Percentiles rank a stretch among this genome's conserved stretches.
These are phyloP conservation scores for Candida hungchunana DNA, from an alignment of 805 yeast genomes.

Conservation along the genomic window DNA sequence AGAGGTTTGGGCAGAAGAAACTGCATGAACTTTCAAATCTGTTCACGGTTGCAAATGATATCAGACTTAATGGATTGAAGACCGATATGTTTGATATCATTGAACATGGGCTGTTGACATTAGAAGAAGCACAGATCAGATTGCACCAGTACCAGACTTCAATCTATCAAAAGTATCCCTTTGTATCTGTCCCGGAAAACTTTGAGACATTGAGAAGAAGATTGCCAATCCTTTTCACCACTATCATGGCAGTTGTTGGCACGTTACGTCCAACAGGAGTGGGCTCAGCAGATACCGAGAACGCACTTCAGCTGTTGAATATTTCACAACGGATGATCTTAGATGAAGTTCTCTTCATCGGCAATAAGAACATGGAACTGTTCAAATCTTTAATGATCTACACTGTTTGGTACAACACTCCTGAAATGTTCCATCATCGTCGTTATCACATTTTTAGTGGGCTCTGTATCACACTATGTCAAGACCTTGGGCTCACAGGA, in stretches of 20 bases:
- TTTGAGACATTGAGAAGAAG: constrained; percentile 43
- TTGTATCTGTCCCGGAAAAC: constrained; percentile 48
- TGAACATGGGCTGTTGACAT: constrained; percentile 50
- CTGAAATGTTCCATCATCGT: constrained; percentile 77
- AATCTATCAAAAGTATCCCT: constrained; percentile 49
- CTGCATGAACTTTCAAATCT: constrained; percentile 42
- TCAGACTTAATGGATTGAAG: constrained; percentile 21
- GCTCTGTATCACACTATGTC: constrained; percentile 62
- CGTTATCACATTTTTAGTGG: constrained; percentile 67
- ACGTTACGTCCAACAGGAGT: constrained; percentile 32
- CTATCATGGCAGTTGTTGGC: constrained; percentile 61
- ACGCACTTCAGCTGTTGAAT: constrained; percentile 46
- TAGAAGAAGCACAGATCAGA: constrained; percentile 55
- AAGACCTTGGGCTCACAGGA: constrained; percentile 72
- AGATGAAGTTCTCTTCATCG: constrained; percentile 61
- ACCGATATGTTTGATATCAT: constrained; percentile 43
- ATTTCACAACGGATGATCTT: constrained; percentile 47
- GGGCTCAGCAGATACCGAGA: constrained; percentile 27
- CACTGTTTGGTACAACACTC: constrained; percentile 77
- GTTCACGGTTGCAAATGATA: constrained; percentile 42
- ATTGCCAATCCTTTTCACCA: constrained; percentile 59
- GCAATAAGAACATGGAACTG: constrained; percentile 66
- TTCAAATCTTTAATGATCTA: constrained; percentile 57
- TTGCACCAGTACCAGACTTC: constrained; percentile 44
- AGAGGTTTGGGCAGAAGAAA: constrained; percentile 37